Base-by-base conservation (phyloP, 2,329 filamentous ascomycete genomes). In the Colletotrichum sp. region DNA sequence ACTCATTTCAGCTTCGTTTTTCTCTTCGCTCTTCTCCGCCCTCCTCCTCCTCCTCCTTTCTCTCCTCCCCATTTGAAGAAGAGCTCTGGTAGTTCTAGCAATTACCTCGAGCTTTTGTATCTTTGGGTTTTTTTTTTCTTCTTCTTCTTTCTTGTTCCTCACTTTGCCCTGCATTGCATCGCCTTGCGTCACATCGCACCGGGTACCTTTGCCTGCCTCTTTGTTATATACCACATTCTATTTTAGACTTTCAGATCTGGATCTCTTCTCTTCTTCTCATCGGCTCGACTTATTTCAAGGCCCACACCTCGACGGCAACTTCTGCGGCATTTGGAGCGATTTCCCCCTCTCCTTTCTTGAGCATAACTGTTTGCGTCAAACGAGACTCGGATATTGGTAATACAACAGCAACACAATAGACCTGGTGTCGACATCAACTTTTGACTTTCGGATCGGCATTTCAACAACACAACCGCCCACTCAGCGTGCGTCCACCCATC, bases 31-130 rank as follows among this genome's bases (percentile, higher is more conserved):
- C 18, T 18, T 34, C 55, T 57, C n/a, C 36, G 15, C 32, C 15
- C 18, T 24, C 52, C 77, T 74, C 62, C 44, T 78, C 78, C 39
- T 44, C 39, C 39, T n/a, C 39, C 18, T n/a, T 44, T 48, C 39
- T 48, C 39, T 48, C 39, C 71, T 72, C 63, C 64, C 79, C 79
- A 73, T 80, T 80, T 24, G 80, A 83, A 83, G 83, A 85, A 86
- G 84, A 87, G 86, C 88, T 89, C 88, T 84, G 87, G 87, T 84
- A 89, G 88, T 86, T 87, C 71, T 76, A 62, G 75, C 75, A 76
- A 76, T 76, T 76, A 76, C 75, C 75, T 84, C 82, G 78, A 44
- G 80, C 79, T 81, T 81, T 82, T 81, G 78, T 78, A 78, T 78
- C 63, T 81, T 77, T 82, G 78, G 81, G 79, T 78, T 76, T 75